These are phyloP conservation scores for Tuber brumale DNA, from an alignment of 495 filamentous ascomycete genomes.

Conservation along the genomic window DNA sequence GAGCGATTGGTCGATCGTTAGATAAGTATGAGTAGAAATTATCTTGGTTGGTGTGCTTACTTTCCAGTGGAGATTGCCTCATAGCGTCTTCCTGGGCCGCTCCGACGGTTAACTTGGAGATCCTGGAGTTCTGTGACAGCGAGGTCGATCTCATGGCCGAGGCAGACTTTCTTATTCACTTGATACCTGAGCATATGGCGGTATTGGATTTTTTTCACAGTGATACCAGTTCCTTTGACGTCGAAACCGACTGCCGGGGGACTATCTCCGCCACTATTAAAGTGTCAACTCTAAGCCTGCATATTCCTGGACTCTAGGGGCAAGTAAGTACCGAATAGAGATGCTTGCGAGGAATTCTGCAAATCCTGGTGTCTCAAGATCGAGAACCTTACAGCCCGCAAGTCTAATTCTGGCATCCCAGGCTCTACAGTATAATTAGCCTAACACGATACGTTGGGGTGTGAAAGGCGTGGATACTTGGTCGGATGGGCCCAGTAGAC, in stretches of 20 bases:
- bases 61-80: not conserved
- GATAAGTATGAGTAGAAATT: not conserved
- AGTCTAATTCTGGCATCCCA: constrained; percentile 36
- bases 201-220: constrained; percentile 18
- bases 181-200: not conserved
- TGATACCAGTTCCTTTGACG: constrained; percentile 29
- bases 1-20: not conserved
- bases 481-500: constrained; percentile 30
- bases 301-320: not conserved
- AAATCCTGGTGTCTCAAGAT: constrained; percentile 28
- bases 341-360: constrained; percentile 29
- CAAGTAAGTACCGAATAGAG: constrained; percentile 25
- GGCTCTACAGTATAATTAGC: constrained; percentile 19
- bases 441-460: not conserved
- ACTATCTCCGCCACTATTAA: constrained; percentile 10
- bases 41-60: not conserved
- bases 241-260: constrained; percentile 27
- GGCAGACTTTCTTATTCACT: constrained; percentile 7
- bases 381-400: constrained; percentile 20
- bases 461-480: constrained; percentile 14
- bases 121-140: constrained; percentile 33
- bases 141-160: constrained; percentile 26
- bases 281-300: not conserved
- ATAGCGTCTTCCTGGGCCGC: not conserved
- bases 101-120: constrained; percentile 28